Evolutionary conservation across 108 stramenopile species (phyloP).

Genomic region (Epipyxis sp.): DNA sequence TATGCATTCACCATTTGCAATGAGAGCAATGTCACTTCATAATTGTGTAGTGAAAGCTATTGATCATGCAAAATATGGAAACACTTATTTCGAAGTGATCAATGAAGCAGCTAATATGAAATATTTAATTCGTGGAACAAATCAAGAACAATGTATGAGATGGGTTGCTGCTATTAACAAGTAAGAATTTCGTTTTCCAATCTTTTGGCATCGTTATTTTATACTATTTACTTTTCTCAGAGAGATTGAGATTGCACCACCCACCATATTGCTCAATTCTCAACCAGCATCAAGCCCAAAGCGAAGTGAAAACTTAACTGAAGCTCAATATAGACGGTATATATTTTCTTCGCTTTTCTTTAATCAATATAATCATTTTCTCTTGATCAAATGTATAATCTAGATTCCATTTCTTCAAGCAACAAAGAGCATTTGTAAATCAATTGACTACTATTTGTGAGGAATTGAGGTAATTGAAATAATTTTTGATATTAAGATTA

Average conservation of each 20-base stretch:
- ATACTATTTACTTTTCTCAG: too few relatives aligned
- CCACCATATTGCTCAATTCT: too few relatives aligned
- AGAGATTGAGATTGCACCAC: too few relatives aligned
- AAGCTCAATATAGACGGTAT: too few relatives aligned
- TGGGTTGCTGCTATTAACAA: neutral
- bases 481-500: too few relatives aligned
- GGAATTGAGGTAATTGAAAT: constrained; percentile 67
- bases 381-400: too few relatives aligned
- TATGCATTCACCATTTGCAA: constrained; percentile 52
- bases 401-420: constrained; percentile 84
- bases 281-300: too few relatives aligned
- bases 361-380: too few relatives aligned
- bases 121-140: constrained; percentile 43
- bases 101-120: neutral
- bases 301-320: too few relatives aligned
- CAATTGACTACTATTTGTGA: constrained; percentile 85
- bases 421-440: constrained; percentile 84
- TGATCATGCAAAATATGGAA: neutral
- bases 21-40: constrained; percentile 80
- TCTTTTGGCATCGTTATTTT: neutral
- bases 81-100: neutral
- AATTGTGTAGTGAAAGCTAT: constrained; percentile 49
- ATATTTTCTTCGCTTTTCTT: too few relatives aligned
- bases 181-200: neutral
- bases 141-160: neutral